phyloP scores from a whole-genome alignment of 306 rosid genomes.

The Quercus gilva region DNA sequence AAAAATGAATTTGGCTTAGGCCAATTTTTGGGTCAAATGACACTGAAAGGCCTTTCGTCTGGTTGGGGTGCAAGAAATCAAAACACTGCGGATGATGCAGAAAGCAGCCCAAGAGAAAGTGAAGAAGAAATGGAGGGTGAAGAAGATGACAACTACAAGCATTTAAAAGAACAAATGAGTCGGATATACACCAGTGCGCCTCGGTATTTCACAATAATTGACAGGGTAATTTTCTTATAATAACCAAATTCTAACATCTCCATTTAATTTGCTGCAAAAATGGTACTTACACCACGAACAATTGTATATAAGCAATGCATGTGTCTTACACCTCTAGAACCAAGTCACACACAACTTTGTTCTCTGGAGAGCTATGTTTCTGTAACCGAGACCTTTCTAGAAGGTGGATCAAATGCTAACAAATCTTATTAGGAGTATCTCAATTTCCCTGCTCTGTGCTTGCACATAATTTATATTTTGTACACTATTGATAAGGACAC shows the following conservation, averaged over 20 bases:
- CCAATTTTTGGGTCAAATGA: conserved; percentile 36
- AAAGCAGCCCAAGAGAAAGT: conserved; percentile 22
- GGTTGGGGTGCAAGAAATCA: conserved; percentile 30
- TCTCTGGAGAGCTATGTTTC: not conserved
- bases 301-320: not conserved
- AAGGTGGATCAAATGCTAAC: no score
- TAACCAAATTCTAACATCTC: not conserved
- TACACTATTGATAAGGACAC: no score
- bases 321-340: not conserved
- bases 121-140: conserved; percentile 47
- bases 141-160: conserved; percentile 64
- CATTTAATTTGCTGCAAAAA: not conserved
- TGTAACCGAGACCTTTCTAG: not conserved
- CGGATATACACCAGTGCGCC: conserved; percentile 70
- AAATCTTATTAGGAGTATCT: not conserved
- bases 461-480: not conserved
- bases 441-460: not conserved
- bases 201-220: conserved; percentile 62
- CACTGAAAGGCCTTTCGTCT: conserved; percentile 32
- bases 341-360: not conserved
- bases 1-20: conserved; percentile 25
- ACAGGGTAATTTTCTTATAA: conserved; percentile 50
- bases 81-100: conserved; percentile 22
- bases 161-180: conserved; percentile 54
- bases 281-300: not conserved